Base-by-base conservation (phyloP, 805 yeast species). In the Ogataea nakhonphanomensis region DNA sequence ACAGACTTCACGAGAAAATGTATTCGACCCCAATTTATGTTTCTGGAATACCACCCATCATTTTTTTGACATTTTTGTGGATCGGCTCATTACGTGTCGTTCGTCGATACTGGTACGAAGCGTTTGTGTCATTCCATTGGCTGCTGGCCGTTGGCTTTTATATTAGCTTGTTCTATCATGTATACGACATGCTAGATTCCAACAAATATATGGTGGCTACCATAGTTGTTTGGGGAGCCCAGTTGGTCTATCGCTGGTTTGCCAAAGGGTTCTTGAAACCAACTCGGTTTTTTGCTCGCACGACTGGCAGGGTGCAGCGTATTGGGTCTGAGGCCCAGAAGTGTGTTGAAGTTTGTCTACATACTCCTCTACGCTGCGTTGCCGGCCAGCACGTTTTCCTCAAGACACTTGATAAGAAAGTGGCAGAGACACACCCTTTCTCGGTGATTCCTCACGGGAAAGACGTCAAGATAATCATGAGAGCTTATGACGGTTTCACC, bases 381-480 rank as follows among this genome's bases (percentile, higher is more conserved):
- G 73, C 81, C 1, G 81, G 83, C 17, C 82, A 77, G 44, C 83
- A 77, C 55, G 59, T 75, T 5, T 74, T 63, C 46, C 54, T 77
- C 14, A 64, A 80, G 49, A 71, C 73, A 41, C 59, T 62, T 2
- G 77, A 73, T 2, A 46, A 64, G 11, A 60, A 67, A 28, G 57
- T 74, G 15, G 48, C 74, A 14, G 79, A 76, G 44, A 74, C 69
- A 46, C 83, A 77, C 56, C 82, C 82, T 9, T 77, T 77, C 50
- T 74, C 81, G 1, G 69, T 76, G 7, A 45, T 71, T 21, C 67
- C 73, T 3, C 46, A 62, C 20, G 51, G 49, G 15, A 52, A 54
- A 1, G 57, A 46, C 14, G 51, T 76, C 57, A 70, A 66, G 47
- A 61, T 77, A 29, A 55, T 76, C 6, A 61, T 77, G 3, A 63